Conservation (phyloP, 306 rosid genomes). For the Canavalia ensiformis region DNA sequence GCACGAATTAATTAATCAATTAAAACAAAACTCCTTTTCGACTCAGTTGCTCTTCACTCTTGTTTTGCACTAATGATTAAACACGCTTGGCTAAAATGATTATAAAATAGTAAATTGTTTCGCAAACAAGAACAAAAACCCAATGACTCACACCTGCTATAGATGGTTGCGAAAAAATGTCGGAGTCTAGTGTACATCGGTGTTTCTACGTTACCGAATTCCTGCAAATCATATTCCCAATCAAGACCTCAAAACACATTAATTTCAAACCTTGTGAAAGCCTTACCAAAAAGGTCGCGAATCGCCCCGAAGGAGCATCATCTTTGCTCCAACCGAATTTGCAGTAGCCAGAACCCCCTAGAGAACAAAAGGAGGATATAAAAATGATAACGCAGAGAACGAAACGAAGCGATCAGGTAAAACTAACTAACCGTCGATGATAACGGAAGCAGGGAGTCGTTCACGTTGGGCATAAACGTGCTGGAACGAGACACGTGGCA, state of each 20-base stretch:
- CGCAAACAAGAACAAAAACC: slow-evolving; percentile 4
- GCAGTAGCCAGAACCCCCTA: slow-evolving; percentile 95
- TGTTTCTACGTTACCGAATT: slow-evolving; percentile 81
- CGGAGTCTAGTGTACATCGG: slow-evolving; percentile 77
- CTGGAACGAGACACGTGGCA: slow-evolving; percentile 58
- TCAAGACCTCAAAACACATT: not conserved
- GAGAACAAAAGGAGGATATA: not conserved
- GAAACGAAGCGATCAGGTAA: not conserved
- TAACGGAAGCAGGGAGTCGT: slow-evolving; percentile 64
- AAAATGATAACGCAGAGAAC: not conserved
- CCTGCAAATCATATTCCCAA: slow-evolving; percentile 52
- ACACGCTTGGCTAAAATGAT: not conserved
- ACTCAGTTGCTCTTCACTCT: too few species aligned
- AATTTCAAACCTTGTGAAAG: not conserved
- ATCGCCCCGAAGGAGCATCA: slow-evolving; percentile 59
- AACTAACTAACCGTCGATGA: slow-evolving; percentile 70
- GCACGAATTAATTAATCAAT: not conserved
- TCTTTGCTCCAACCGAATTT: slow-evolving; percentile 77
- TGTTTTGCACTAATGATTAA: not conserved
- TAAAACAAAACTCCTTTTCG: not conserved
- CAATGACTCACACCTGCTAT: slow-evolving; percentile 61
- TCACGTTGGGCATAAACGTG: slow-evolving; percentile 58
- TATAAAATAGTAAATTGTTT: not conserved
- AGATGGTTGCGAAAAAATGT: slow-evolving; percentile 69
- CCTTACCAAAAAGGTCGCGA: slow-evolving; percentile 76